Evolutionary conservation across 768 basidiomycete species (phyloP), one percentile per base, ranked within the genome.

Genomic region (Lactarius sanguifluus): DNA sequence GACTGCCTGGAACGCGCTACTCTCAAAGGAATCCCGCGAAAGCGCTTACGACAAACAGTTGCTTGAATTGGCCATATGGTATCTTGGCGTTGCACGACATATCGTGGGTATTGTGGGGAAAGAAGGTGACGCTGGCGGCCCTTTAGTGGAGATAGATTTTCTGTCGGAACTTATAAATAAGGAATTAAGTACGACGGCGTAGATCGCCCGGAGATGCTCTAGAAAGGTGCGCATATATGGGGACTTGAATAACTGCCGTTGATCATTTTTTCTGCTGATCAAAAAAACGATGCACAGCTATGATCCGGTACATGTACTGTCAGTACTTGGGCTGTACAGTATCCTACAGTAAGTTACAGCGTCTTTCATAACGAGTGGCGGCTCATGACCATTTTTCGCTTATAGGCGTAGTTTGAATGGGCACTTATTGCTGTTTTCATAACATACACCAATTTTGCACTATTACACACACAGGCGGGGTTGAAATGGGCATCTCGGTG

Each of bases 1-100:
- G 78, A 88, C 89, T 0, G 79, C 81, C 8, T 93, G 91, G 91
- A 92, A 94, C 73, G 82, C 79, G 16, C 74, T 79, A 28, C 72
- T 86, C 23, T 77, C 77, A 3, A 71, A 73, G 5, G 70, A 63
- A 12, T 57, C 23, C 47, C 23, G 13, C 18, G 38, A 18, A 30
- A 54, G 30, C 30, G 23, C 28, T 20, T 54, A 43, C 16, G n/a
- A 56, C 64, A 50, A 43, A 5, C 47, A 61, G 38, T 56, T 61
- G 18, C n/a, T 66, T 5, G 43, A 16, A 15, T 56, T 5, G 16
- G 41, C 58, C 34, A 9, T 25, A 36, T 61, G 65, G 62, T 66
- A 66, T 18, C 13, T 68, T 60, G 28, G 55, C 30, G 45, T 57
- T 34, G 28, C 55, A 2, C 32, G 38, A 43, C 20, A 41, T 41